A percentile compares a stretch with the other conserved stretches of the same genome.
These are phyloP conservation scores for Pisolithus orientalis DNA, from an alignment of 768 basidiomycete genomes.

Conservation along the genomic window DNA sequence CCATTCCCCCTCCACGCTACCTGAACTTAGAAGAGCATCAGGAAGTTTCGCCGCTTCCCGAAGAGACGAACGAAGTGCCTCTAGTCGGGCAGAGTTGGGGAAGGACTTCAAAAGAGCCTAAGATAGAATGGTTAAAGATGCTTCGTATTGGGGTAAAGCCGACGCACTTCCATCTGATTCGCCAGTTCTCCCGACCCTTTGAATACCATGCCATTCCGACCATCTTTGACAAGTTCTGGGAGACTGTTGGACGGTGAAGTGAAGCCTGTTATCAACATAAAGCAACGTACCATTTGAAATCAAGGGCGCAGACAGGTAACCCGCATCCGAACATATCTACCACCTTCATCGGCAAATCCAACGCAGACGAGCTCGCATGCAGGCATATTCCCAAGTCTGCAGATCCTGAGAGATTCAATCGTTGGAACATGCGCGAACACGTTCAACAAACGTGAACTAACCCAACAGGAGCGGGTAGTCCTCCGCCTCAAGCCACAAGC, in stretches of 20 bases:
- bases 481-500: constrained; percentile 81
- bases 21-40: constrained; percentile 12
- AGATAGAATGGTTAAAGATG: neutral
- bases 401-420: constrained; percentile 49
- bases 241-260: constrained; percentile 42
- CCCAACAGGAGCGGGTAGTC: constrained; percentile 90
- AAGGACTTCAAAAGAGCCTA: constrained; percentile 58
- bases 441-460: constrained; percentile 17
- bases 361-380: constrained; percentile 82
- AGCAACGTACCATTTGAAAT: constrained; percentile 71
- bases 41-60: constrained; percentile 23
- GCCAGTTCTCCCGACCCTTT: constrained; percentile 60
- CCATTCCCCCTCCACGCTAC: constrained; percentile 48
- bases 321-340: constrained; percentile 99
- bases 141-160: neutral
- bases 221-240: constrained; percentile 78
- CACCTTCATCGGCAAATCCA: constrained; percentile 98
- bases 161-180: constrained; percentile 51
- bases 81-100: constrained; percentile 48
- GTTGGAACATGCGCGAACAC: neutral
- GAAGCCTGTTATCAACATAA: constrained; percentile 3
- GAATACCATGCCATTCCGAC: constrained; percentile 81
- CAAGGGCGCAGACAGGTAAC: constrained; percentile 85
- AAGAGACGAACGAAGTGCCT: constrained; percentile 47
- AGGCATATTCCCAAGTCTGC: constrained; percentile 90